Evolutionary conservation across 352 stramenopile species (phyloP).

Genomic region (Globisporangium echinulatum): DNA sequence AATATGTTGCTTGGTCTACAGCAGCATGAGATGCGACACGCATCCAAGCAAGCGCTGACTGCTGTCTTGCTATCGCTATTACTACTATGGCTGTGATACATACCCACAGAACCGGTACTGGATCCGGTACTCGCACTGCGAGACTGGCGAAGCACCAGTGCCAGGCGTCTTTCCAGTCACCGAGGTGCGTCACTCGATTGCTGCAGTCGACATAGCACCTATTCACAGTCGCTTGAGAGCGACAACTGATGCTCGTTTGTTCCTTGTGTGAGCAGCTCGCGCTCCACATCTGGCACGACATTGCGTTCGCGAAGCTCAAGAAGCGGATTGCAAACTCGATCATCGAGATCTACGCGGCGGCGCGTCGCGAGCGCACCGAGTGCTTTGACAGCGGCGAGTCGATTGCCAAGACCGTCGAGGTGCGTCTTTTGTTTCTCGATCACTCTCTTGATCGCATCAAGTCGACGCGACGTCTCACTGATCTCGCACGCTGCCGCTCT

Average conservation of each 20-base stretch:
- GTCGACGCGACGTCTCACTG: neutral
- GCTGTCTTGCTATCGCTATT: neutral
- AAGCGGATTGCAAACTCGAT: constrained; percentile 56
- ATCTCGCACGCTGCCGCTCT: neutral
- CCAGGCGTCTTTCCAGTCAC: constrained; percentile 77
- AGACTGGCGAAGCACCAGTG: constrained; percentile 77
- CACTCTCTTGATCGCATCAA: too few species aligned
- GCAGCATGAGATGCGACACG: neutral
- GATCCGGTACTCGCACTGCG: constrained; percentile 83
- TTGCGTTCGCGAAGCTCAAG: constrained; percentile 65
- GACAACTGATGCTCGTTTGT: neutral
- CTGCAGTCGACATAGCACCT: neutral
- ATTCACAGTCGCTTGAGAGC: neutral
- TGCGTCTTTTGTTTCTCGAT: constrained; percentile 10
- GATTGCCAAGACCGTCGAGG: constrained; percentile 63
- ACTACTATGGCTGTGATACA: neutral
- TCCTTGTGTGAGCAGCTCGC: constrained; percentile 36
- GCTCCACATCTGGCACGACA: constrained; percentile 82
- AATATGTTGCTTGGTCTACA: neutral
- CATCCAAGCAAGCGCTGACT: neutral
- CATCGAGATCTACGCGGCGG: constrained; percentile 57
- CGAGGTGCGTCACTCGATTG: constrained; percentile 33
- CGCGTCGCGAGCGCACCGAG: constrained; percentile 44
- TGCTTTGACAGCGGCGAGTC: constrained; percentile 71
- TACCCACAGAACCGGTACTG: constrained; percentile 69